Evolutionary conservation across 208 protist species (phyloP), one percentile per base, ranked within the genome.

Genomic region (Leptomonas pyrrhocoris): DNA sequence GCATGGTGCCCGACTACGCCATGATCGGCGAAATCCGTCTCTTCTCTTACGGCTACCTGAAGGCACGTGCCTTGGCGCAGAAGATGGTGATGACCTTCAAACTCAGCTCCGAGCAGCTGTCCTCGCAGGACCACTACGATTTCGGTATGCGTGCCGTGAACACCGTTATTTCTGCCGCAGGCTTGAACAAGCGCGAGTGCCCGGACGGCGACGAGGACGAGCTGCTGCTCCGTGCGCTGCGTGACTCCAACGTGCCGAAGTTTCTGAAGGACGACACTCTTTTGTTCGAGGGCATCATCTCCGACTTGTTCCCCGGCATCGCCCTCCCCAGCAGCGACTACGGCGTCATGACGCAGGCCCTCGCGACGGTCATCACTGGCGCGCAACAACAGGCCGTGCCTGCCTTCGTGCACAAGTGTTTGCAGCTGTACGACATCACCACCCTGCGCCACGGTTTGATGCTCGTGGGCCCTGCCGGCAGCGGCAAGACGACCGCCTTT

Each of bases 81-180:
- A 99, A 99, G 88, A 99, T 99, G 94, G 96, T 98, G 50, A 96
- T 97, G 79, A 98, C 97, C 27, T 99, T 99, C 83, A 97, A 98
- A 73, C 86, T 99, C 18, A 98, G 95, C 72, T 99, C 96, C 25
- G 98, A 99, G 87, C 98, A 99, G 86, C 88, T 99, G 6, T 98
- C 94, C 7, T 98, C 93, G 55, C 98, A 99, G 87, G 93, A 98
- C 67, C 98, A 99, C 86, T 99, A 99, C 83, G 98, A 99, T 61
- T 99, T 99, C 79, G 98, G 98, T 74, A 99, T 99, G 98, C 93
- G 98, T 66, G 98, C 98, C n/a, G 98, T 99, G 43, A 99, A 99
- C 87, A 99, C 98, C 12, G 98, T 99, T 51, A 99, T 99, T 70
- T 97, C 94, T 1, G 95, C 97, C n/a, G 98, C 98, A 25, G 98